Base-by-base conservation (phyloP, 306 rosid species). In the Albizia julibrissin region DNA sequence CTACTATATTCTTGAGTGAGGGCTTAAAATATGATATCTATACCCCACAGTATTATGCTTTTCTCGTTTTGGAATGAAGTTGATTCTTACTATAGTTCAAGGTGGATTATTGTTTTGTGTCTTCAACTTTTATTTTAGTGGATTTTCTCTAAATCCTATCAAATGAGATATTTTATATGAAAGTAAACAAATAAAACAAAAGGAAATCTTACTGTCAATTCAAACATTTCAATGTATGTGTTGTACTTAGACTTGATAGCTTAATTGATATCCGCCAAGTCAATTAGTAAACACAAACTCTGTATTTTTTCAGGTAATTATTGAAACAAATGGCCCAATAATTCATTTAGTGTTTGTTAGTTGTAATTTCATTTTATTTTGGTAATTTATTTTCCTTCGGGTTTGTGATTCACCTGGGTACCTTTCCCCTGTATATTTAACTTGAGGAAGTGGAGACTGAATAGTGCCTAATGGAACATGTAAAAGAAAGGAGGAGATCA, bases 401-500 rank as follows among this genome's bases (percentile, higher is more conserved):
- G 24, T 72, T 72, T 72, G 43, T 47, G 42, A 72, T 72, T 12
- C 59, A 19, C 54, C 26, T 61, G 21, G 80, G 59, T 72, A 26
- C 76, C 26, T 29, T 16, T 72, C 43, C 42, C 43, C 2, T 72
- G 62, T 72, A 73, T 29, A 39, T 29, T 73, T 49, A 73, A 73
- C 77, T 49, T 59, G 70, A 58, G 54, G 61, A 42, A 62, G 72
- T 59, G 72, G 50, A 16, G 61, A 40, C 43, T 61, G 59, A 43
- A 76, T 62, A 16, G 42, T 59, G 42, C 7, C 33, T 77, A 37
- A 64, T 44, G 73, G 33, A 77, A 64, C 62, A 44, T 37, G 22
- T 47, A 49, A 73, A 77, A 77, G 44, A 79, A 56, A 21, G 62
- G 64, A 12, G 37, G 61, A 39, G 29, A 79, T 58, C 66, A 56